Evolutionary conservation across 176 grass and related monocot species (phyloP).

Genomic region (Elaeis guineensis): DNA sequence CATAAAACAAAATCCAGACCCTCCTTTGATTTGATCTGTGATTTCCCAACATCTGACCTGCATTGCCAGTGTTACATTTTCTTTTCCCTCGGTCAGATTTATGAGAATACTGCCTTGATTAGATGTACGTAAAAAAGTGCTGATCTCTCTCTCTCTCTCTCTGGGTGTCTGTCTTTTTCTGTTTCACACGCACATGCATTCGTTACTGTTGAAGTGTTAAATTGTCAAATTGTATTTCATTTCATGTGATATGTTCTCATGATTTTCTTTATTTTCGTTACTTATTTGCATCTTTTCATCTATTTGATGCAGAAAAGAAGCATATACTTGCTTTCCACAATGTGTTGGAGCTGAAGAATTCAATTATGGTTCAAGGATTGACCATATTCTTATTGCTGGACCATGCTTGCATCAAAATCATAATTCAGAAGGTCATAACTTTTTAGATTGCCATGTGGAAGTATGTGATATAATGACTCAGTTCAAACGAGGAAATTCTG

Average conservation of each 20-base stretch:
- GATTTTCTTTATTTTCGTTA: background rate
- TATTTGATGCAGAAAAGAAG: conserved; percentile 38
- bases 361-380: conserved; percentile 94
- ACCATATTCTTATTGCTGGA: conserved; percentile 80
- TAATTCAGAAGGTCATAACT: conserved; percentile 42
- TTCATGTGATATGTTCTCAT: background rate
- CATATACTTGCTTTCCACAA: conserved; percentile 88
- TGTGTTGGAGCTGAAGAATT: conserved; percentile 84
- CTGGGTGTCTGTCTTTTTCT: too few relatives aligned
- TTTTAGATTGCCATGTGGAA: conserved; percentile 75
- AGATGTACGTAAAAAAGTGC: too few relatives aligned
- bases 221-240: background rate
- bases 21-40: too few relatives aligned
- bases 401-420: conserved; percentile 52
- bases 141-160: too few relatives aligned
- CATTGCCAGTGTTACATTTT: too few relatives aligned
- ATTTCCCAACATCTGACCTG: too few relatives aligned
- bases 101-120: too few relatives aligned
- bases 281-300: conserved; percentile 8
- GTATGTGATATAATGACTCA: conserved; percentile 84
- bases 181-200: too few relatives aligned
- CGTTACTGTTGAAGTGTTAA: too few relatives aligned
- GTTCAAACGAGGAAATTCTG: conserved; percentile 72
- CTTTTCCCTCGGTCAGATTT: too few relatives aligned
- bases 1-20: too few relatives aligned